These are phyloP conservation scores for Ilyonectria mors-panacis DNA, from an alignment of 2,329 filamentous ascomycete genomes.

Conservation along the genomic window DNA sequence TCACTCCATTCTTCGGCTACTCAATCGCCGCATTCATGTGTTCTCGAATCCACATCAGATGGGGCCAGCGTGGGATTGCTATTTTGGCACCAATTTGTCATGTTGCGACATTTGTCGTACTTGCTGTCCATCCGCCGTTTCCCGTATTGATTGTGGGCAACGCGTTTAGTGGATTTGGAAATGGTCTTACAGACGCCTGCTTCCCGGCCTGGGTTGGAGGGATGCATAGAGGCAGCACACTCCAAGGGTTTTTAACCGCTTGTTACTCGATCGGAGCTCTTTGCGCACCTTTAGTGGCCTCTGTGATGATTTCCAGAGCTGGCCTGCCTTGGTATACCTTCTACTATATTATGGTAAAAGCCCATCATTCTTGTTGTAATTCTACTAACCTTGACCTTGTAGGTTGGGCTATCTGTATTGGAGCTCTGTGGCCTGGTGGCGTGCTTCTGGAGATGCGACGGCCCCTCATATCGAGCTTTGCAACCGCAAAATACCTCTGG, in stretches of 20 bases:
- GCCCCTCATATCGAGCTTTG: not conserved
- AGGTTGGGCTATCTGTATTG: conserved; percentile 39
- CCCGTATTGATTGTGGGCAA: conserved; percentile 76
- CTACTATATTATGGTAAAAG: conserved; percentile 82
- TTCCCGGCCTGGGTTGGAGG: conserved; percentile 74
- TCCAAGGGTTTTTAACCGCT: conserved; percentile 78
- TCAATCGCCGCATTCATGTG: conserved; percentile 73
- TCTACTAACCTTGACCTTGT: not conserved
- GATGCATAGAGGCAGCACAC: conserved; percentile 78
- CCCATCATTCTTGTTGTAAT: conserved; percentile 54
- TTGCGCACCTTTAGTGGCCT: conserved; percentile 78
- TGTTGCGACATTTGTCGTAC: conserved; percentile 74
- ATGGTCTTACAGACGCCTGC: conserved; percentile 72
- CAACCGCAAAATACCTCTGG: not conserved
- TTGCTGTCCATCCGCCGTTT: conserved; percentile 77
- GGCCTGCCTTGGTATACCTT: conserved; percentile 77
- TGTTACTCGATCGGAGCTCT: conserved; percentile 79
- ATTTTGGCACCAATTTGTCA: conserved; percentile 73
- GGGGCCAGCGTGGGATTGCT: conserved; percentile 68
- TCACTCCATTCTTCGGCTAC: conserved; percentile 77
- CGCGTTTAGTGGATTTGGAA: conserved; percentile 78
- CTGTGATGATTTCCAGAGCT: conserved; percentile 76
- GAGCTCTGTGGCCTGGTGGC: not conserved
- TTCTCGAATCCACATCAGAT: conserved; percentile 58
- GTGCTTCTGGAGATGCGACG: conserved; percentile 16